Evolutionary conservation across 176 grass and related monocot genomes (phyloP), one percentile per base, ranked within the genome.

Genomic region (Puccinellia tenuiflora): DNA sequence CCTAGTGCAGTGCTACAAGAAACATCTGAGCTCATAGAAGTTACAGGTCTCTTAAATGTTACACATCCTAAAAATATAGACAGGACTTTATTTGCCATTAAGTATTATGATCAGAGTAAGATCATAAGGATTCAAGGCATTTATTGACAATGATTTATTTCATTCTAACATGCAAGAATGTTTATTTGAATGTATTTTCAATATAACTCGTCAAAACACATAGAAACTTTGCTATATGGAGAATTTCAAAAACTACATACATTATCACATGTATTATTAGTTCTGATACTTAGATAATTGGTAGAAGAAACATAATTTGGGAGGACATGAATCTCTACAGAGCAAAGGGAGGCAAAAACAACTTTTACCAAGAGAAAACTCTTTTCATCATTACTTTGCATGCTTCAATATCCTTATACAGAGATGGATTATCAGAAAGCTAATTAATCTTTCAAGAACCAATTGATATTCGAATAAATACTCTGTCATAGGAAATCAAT

Each of bases 21-120:
- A 45, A 65, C 46, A 75, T 25, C 63, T 73, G 28, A 40, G 57
- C 40, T 47, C n/a, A 46, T 68, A 82, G 10, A 81, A 81, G 56
- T 9, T 54, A 64, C 38, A 81, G 29, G 54, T 40, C 67, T 22
- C 21, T 54, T 65, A 34, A 69, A 57, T 57, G 25, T 78, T 79
- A 33, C 14, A 86, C 39, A 80, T 59, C 35, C 26, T 30, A 22
- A n/a, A 21, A 3, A 59, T 39, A 74, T 47, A 86, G 51, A 76
- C 7, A 51, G 33, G 26, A 59, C 31, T 66, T 38, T 16, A 48
- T 45, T 72, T 40, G 40, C 64, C 42, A 56, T 68, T 26, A 61
- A 71, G 14, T 79, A 73, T 24, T 24, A 25, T 79, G 26, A 43
- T 59, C 84, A 80, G 25, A 78, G 15, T 42, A 71, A 69, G 26